Conservation (phyloP, 1,139 yeast genomes). For the Saccharomyces uvarum region DNA sequence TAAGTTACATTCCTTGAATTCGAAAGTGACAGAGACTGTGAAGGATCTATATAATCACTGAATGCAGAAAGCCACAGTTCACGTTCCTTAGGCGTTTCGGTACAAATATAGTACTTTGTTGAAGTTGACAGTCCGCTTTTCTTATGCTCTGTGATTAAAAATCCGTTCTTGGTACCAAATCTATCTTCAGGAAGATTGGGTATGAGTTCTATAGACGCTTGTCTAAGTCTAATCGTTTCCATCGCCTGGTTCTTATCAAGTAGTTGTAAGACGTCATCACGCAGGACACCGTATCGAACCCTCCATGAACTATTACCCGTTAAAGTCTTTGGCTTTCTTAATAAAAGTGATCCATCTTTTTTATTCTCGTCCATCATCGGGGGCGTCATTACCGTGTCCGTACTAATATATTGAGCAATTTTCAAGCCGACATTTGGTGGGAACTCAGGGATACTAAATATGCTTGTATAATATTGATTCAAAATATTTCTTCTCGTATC, state of each 20-base stretch:
- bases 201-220: constrained; percentile 60
- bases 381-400: constrained; percentile 56
- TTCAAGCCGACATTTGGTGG: constrained; percentile 47
- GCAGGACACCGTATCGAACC: constrained; percentile 63
- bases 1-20: neutral
- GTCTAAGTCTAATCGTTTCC: constrained; percentile 53
- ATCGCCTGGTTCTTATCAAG: constrained; percentile 49
- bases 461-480: constrained; percentile 53
- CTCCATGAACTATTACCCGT: constrained; percentile 61
- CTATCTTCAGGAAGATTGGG: constrained; percentile 58
- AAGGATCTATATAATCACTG: constrained; percentile 37
- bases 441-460: constrained; percentile 54
- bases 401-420: constrained; percentile 59
- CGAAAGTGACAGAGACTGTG: neutral
- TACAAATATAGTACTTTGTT: constrained; percentile 67
- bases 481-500: constrained; percentile 51
- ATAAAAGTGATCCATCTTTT: constrained; percentile 63
- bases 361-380: constrained; percentile 45
- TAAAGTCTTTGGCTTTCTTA: constrained; percentile 45
- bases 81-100: constrained; percentile 74
- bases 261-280: constrained; percentile 54
- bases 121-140: constrained; percentile 49
- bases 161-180: constrained; percentile 70
- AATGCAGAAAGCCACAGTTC: constrained; percentile 68
- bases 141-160: constrained; percentile 58